phyloP scores from a whole-genome alignment of 1,139 yeast genomes.

The Yamadazyma pseudoaaseri region DNA sequence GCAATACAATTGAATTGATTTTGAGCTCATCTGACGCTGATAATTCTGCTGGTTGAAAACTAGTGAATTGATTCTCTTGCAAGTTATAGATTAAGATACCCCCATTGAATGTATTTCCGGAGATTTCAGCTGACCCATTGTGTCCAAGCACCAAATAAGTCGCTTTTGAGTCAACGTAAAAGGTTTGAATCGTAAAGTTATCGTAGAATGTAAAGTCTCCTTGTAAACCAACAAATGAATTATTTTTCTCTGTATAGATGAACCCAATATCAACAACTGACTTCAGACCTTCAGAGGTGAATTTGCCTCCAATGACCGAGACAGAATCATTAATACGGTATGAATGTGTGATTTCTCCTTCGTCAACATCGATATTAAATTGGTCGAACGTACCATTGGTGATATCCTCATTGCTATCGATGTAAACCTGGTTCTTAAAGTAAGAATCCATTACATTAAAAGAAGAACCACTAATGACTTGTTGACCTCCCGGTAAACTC shows the following conservation, averaged over 20 bases:
- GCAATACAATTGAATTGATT: conserved; percentile 54
- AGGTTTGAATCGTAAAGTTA: conserved; percentile 34
- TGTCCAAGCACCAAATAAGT: conserved; percentile 50
- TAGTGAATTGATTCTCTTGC: conserved; percentile 32
- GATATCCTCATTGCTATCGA: conserved; percentile 18
- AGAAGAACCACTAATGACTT: conserved; percentile 39
- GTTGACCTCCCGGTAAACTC: conserved; percentile 22
- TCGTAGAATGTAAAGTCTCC: conserved; percentile 38
- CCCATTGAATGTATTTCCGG: conserved; percentile 23
- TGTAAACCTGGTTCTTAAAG: conserved; percentile 30
- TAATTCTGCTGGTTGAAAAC: conserved; percentile 49
- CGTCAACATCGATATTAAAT: conserved; percentile 23
- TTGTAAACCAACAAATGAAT: conserved; percentile 24
- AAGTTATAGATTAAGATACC: conserved; percentile 58
- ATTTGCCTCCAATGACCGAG: conserved; percentile 54
- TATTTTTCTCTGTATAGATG: conserved; percentile 26
- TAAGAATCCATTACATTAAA: conserved; percentile 39
- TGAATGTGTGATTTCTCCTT: conserved; percentile 42
- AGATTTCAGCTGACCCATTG: conserved; percentile 40
- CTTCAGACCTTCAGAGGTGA: conserved; percentile 17
- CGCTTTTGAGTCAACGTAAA: conserved; percentile 39
- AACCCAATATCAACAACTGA: conserved; percentile 32
- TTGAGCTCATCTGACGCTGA: conserved; percentile 28
- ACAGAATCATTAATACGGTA: conserved; percentile 47
- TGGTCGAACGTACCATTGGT: conserved; percentile 16